Percentiles rank a stretch among this genome's conserved stretches.
Conservation (phyloP, 805 yeast species). For the Clavispora asparagi region DNA sequence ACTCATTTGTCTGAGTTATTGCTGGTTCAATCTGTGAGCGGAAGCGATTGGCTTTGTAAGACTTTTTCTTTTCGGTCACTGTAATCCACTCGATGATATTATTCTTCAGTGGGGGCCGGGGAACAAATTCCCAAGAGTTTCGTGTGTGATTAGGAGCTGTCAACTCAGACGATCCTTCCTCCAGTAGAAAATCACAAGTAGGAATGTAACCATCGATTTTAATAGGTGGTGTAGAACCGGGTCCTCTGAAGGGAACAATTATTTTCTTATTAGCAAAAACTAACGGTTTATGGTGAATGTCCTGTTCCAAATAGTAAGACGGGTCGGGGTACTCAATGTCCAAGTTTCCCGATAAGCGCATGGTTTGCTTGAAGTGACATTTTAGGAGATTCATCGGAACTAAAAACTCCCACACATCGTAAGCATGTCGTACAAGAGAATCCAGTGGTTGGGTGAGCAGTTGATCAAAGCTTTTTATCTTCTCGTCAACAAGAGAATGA, state of each 20-base stretch:
- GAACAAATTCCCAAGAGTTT: conserved; percentile 41
- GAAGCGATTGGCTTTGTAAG: conserved; percentile 12
- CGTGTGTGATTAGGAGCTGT: background rate
- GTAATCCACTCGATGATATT: conserved; percentile 34
- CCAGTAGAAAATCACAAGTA: background rate
- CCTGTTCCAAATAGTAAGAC: conserved; percentile 48
- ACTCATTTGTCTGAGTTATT: conserved; percentile 35
- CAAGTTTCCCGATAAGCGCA: conserved; percentile 45
- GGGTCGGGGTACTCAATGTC: conserved; percentile 59
- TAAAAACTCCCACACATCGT: conserved; percentile 16
- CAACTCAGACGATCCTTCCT: background rate
- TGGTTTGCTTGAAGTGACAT: conserved; percentile 12
- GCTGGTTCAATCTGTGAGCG: conserved; percentile 51
- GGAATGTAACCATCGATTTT: background rate
- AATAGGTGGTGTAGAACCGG: conserved; percentile 16
- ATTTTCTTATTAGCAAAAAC: conserved; percentile 65
- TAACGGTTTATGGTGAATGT: conserved; percentile 52
- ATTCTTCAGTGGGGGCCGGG: conserved; percentile 43
- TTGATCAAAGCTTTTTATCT: background rate
- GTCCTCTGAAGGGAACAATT: conserved; percentile 32
- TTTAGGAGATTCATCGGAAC: conserved; percentile 17
- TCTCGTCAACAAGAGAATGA: background rate
- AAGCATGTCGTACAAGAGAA: conserved; percentile 5
- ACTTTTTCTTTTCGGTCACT: conserved; percentile 8
- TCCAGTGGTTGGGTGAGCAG: conserved; percentile 6